Conservation (phyloP, 352 stramenopile species). For the Globisporangium heterothallicum region DNA sequence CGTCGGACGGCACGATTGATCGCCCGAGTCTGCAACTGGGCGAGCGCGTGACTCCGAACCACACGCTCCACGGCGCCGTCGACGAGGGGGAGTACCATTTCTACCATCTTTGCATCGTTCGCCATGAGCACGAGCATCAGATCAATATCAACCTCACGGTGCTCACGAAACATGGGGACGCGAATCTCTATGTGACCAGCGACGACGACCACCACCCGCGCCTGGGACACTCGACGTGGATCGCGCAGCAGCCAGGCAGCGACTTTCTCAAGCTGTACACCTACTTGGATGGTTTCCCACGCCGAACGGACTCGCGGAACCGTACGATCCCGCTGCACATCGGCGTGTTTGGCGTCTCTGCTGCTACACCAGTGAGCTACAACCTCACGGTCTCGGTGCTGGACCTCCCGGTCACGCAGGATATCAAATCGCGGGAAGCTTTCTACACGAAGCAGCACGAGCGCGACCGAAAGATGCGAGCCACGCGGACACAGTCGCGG, state of each 20-base stretch:
- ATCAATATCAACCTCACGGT: conserved; percentile 59
- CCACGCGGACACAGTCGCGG: too few relatives aligned
- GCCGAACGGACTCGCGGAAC: conserved; percentile 32
- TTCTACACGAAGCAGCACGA: conserved; percentile 56
- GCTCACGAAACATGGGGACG: conserved; percentile 19
- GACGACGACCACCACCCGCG: conserved; percentile 60
- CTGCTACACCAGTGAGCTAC: conserved; percentile 22
- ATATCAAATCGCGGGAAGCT: conserved; percentile 37
- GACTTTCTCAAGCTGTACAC: conserved; percentile 65
- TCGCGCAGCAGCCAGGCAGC: conserved; percentile 49
- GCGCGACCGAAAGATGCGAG: conserved; percentile 16
- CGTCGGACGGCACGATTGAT: conserved; percentile 59
- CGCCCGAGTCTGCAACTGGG: conserved; percentile 38
- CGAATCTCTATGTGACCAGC: conserved; percentile 69
- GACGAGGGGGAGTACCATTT: conserved; percentile 47
- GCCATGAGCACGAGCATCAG: conserved; percentile 73
- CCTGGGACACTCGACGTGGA: conserved; percentile 63
- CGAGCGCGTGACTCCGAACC: conserved; percentile 51
- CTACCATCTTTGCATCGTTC: conserved; percentile 69
- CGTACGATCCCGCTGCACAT: conserved; percentile 69
- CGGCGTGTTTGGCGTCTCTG: conserved; percentile 44
- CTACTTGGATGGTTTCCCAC: conserved; percentile 75
- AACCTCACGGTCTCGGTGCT: conserved; percentile 53
- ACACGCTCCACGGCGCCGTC: conserved; percentile 62
- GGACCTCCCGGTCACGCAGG: conserved; percentile 45